phyloP scores from a whole-genome alignment of 2,329 filamentous ascomycete species.

The Ambrosiella xylebori region DNA sequence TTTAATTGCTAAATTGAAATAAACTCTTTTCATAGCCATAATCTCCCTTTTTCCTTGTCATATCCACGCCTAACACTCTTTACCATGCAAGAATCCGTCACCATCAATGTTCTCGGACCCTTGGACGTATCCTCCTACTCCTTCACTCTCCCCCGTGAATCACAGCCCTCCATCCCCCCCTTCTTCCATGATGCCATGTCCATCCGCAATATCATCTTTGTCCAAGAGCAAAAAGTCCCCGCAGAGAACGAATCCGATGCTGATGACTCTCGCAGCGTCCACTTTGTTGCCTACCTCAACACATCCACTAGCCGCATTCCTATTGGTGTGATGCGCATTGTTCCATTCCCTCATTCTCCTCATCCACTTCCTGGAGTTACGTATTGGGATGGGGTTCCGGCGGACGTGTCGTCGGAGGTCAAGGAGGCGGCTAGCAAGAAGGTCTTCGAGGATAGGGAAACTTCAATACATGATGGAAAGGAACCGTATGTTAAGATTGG shows the following conservation, averaged over 20 bases:
- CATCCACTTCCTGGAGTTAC: slow-evolving; percentile 37
- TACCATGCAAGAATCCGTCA: background rate
- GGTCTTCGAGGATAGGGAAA: slow-evolving; percentile 25
- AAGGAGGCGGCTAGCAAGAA: slow-evolving; percentile 12
- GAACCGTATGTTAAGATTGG: slow-evolving; percentile 76
- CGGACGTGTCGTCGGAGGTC: slow-evolving; percentile 15
- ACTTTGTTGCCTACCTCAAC: slow-evolving; percentile 64
- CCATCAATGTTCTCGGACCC: background rate
- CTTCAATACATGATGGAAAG: slow-evolving; percentile 36
- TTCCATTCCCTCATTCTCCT: slow-evolving; percentile 60
- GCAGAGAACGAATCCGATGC: slow-evolving; percentile 59
- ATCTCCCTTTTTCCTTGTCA: too few relatives aligned
- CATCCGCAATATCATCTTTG: slow-evolving; percentile 43
- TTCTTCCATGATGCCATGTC: slow-evolving; percentile 47
- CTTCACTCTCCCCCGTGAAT: background rate
- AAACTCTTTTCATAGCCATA: too few relatives aligned
- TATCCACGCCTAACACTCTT: too few relatives aligned
- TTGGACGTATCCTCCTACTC: slow-evolving; percentile 5
- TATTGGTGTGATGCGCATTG: slow-evolving; percentile 58
- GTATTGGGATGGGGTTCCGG: slow-evolving; percentile 29
- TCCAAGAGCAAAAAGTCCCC: slow-evolving; percentile 39
- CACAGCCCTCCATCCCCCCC: slow-evolving; percentile 31
- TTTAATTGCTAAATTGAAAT: too few relatives aligned
- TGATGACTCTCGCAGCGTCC: slow-evolving; percentile 63
- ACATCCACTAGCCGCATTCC: slow-evolving; percentile 32